Conservation (phyloP, 768 basidiomycete species). For the Crepidotus variabilis region DNA sequence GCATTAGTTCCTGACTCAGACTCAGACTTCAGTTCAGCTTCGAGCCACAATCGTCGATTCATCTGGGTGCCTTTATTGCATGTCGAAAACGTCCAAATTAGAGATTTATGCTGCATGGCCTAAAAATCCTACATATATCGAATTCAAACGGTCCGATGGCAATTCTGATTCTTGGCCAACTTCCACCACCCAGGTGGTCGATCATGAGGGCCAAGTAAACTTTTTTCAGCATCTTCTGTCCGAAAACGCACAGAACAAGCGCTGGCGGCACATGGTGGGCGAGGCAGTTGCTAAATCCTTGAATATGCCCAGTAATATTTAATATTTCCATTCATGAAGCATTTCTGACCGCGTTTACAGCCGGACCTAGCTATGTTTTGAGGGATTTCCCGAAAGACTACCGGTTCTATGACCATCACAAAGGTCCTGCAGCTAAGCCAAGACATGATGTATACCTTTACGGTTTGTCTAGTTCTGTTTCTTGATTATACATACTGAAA, state of each 20-base stretch:
- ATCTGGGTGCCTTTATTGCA: too few relatives aligned
- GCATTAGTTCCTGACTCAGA: too few relatives aligned
- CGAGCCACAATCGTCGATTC: too few relatives aligned
- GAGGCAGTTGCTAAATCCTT: constrained; percentile 39
- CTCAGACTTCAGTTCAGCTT: too few relatives aligned
- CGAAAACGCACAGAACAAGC: constrained; percentile 47
- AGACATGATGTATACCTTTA: constrained; percentile 78
- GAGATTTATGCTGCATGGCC: constrained; percentile 33
- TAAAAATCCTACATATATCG: constrained; percentile 48
- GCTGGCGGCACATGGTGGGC: constrained; percentile 52
- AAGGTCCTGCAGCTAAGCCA: constrained; percentile 45
- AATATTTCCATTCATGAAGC: neutral
- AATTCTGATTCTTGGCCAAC: constrained; percentile 48
- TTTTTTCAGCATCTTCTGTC: constrained; percentile 55
- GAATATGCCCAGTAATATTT: constrained; percentile 42
- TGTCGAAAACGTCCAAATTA: neutral
- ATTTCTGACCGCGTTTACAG: constrained; percentile 24
- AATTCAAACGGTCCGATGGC: constrained; percentile 64
- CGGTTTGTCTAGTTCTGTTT: constrained; percentile 36
- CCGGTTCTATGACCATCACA: constrained; percentile 70
- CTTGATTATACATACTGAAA: neutral
- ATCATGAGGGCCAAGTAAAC: constrained; percentile 65
- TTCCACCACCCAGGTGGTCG: constrained; percentile 50
- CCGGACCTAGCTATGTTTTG: constrained; percentile 54
- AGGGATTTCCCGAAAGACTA: constrained; percentile 66